Evolutionary conservation across 306 rosid genomes (phyloP), one percentile per base, ranked within the genome.

Genomic region (Benincasa hispida): DNA sequence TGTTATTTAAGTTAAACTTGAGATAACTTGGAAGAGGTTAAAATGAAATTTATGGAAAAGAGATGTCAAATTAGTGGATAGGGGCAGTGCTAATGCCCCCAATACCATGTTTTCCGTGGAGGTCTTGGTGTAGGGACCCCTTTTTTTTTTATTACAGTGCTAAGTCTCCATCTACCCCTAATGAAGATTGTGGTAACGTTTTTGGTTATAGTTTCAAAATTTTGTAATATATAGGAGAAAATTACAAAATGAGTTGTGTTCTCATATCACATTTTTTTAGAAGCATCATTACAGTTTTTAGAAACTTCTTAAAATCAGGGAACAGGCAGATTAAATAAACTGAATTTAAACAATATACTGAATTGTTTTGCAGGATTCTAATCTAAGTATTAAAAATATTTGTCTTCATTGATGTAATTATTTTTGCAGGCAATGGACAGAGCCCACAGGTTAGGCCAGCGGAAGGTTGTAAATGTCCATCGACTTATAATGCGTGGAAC

Each of bases 401-500:
- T 21, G 5, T 8, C 25, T 72, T 28, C 13, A 27, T 45, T 27
- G 24, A 27, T 37, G 55, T 18, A 35, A 37, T 4, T 42, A 22
- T 56, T 55, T 22, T 37, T 75, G 51, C 87, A 93, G 98, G 98
- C 98, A 77, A 94, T 94, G 98, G 97, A 94, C 84, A 90, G 96
- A 85, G 97, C 98, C 51, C 98, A 94, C 81, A 88, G 98, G 84
- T 86, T 94, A 72, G 98, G 98, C 80, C 98, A 94, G 90, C 87
- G 86, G 81, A 94, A 88, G 76, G 98, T 94, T 22, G 97, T 94
- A 76, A 88, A 91, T 73, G 98, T 91, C 76, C 98, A 94, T 78
- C 98, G 98, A 15, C 87, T 94, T 62, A 94, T 94, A 82, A 94
- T 94, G 98, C 97, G 97, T 55, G 98, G 97, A 79, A 94, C 98